Conservation (phyloP, 495 filamentous ascomycete species). For the Podospora tetraspora region DNA sequence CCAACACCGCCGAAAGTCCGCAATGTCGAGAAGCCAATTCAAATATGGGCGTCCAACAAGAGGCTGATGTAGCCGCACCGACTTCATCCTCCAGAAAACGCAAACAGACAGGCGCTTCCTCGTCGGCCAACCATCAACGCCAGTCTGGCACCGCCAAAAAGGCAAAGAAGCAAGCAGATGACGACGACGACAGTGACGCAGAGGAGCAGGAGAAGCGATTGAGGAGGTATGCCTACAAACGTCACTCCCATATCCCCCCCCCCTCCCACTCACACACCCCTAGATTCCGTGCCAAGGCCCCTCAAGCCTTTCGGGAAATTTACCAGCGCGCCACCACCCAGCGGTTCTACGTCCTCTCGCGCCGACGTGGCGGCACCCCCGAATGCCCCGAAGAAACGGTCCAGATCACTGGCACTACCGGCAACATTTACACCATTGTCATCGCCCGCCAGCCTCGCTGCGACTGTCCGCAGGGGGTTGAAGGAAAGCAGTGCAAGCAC, state of each 20-base stretch:
- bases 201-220: background rate
- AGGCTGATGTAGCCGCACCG: background rate
- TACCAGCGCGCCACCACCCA: slow-evolving; percentile 39
- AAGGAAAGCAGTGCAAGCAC: slow-evolving; percentile 69
- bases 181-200: background rate
- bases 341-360: slow-evolving; percentile 39
- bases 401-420: slow-evolving; percentile 67
- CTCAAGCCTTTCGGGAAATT: slow-evolving; percentile 32
- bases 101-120: background rate
- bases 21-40: background rate
- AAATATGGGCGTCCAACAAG: background rate
- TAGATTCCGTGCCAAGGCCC: slow-evolving; percentile 35
- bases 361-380: slow-evolving; percentile 26
- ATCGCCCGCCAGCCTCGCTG: slow-evolving; percentile 55
- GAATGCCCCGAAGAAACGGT: slow-evolving; percentile 45
- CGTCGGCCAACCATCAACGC: background rate
- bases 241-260: background rate
- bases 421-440: slow-evolving; percentile 63
- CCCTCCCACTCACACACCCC: background rate
- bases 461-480: slow-evolving; percentile 57
- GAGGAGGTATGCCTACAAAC: background rate
- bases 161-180: background rate
- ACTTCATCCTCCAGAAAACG: background rate
- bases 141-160: background rate
- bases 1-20: background rate